Base-by-base conservation (phyloP, 352 stramenopile species). In the Aphanomyces cochlioides region DNA sequence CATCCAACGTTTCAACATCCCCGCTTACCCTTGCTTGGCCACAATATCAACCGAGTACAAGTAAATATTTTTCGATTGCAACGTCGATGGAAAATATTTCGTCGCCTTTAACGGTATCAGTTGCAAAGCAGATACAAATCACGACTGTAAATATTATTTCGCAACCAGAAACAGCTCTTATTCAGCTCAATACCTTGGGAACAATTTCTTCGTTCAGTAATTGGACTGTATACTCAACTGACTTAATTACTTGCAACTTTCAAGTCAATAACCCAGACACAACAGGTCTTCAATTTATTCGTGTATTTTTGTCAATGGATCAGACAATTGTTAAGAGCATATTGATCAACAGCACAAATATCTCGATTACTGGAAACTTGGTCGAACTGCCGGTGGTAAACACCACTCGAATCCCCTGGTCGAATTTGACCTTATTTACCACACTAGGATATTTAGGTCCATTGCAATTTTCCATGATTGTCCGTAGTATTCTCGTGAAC, bases 261-360 rank as follows among this genome's bases (percentile, higher is more conserved):
- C 50, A 58, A 58, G 50, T 58, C 8, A 10, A 10, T n/a, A 58
- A 34, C n/a, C 50, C 50, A 21, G 50, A 58, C 50, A 58, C 50
- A 19, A 58, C 50, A 10, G 50, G 50, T 38, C 28, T 38, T 58
- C 50, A 58, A 34, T 10, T 21, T 8, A 8, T 58, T 58, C 50
- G 50, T 10, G 8, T 58, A 0, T 58, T 58, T 58, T n/a, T 19
- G 50, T 38, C 50, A 21, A 19, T 58, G 50, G 37, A 58, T 34
- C 7, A n/a, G 8, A 58, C n/a, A 38, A n/a, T 38, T 21, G 37
- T 58, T 2, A n/a, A 58, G 50, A n/a, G 28, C 8, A 34, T 58
- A 1, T 34, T n/a, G n/a, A 38, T 38, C 50, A 58, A 58, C 50
- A 8, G 7, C 8, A 21, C 50, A 10, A 58, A 34, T 34, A 34